Conservation (phyloP, 75 land plant species). For the Cupressus sempervirens region DNA sequence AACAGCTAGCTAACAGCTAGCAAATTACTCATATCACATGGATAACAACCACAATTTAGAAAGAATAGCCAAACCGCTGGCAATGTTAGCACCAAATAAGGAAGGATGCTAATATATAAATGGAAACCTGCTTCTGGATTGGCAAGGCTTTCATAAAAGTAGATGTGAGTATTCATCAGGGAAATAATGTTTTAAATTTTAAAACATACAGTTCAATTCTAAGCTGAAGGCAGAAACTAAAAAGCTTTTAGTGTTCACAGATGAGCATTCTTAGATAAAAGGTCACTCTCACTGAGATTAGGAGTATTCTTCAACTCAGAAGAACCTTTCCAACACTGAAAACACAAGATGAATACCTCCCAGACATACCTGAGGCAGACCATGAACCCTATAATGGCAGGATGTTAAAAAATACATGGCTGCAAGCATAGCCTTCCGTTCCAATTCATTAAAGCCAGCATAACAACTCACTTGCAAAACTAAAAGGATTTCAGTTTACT, state of each 20-base stretch:
- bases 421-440: not conserved
- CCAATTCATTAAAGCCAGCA: not conserved
- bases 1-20: not conserved
- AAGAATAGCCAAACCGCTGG: not conserved
- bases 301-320: not conserved
- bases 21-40: not conserved
- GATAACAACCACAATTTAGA: not conserved
- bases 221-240: not conserved
- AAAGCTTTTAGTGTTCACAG: not conserved
- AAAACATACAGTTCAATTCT: not conserved
- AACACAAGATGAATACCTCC: not conserved
- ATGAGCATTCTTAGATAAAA: not conserved
- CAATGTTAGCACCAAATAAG: not conserved
- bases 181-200: not conserved
- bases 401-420: not conserved
- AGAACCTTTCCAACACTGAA: not conserved
- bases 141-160: not conserved
- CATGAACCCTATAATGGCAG: not conserved
- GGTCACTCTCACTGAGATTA: not conserved
- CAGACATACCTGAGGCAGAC: not conserved
- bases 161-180: not conserved
- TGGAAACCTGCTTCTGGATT: not conserved
- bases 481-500: not conserved
- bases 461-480: not conserved
- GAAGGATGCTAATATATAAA: not conserved